Evolutionary conservation across 345 rosid genomes (phyloP), one percentile per base, ranked within the genome.

Genomic region (Acer negundo): DNA sequence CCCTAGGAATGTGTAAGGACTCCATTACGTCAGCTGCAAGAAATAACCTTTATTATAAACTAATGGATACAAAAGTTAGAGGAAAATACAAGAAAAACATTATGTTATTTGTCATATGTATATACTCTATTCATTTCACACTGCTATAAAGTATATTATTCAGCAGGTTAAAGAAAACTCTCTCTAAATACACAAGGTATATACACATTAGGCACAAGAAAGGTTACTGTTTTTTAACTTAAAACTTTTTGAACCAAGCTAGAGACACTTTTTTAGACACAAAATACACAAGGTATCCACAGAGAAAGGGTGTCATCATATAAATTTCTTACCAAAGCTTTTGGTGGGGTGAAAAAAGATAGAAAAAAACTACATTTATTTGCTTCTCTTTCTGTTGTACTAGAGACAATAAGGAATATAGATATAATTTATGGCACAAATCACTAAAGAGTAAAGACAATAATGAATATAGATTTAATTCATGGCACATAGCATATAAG

Each of bases 11-110:
- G 62, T 88, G 70, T 47, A 91, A 78, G 70, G 90, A 84, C 81
- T 85, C 80, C 93, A 91, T 85, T 47, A 82, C 93, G 67, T 84
- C 90, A 82, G 89, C 95, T 89, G 87, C 40, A 70, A 65, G 31
- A 78, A 70, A 38, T 56, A 58, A 16, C 49, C 11, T 6, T 73
- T 16, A 62, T 62, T 2, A 62, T 12, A 38, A 49, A 26, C 42
- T 16, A 38, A 40, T 12, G 13, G 23, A 19, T 19, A 53, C 38
- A 26, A 35, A 5, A 16, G 17, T 70, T 51, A 26, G 19, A 24
- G 23, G 19, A 70, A 70, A 26, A 26, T 26, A 51, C 44, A 70
- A 7, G 22, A 38, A 22, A 6, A 72, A 35, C 13, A n/a, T 35
- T 0, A 15, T 55, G 23, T 72, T 44, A 11, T 72, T n/a, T 72